phyloP scores from a whole-genome alignment of 2,329 filamentous ascomycete genomes.

The Bipolaris sorokiniana region DNA sequence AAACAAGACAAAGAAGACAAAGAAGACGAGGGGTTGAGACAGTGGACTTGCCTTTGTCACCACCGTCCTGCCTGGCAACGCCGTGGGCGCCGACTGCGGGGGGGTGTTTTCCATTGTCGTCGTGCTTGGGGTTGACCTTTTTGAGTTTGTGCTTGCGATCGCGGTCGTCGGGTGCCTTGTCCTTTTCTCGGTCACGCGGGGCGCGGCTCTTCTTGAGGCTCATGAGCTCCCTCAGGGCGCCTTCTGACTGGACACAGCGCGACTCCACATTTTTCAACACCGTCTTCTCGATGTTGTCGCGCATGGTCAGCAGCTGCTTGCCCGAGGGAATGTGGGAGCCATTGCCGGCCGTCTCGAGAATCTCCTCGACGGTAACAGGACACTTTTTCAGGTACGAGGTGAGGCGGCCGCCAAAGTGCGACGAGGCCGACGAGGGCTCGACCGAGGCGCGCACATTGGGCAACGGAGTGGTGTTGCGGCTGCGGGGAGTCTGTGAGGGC shows the following conservation, averaged over 20 bases:
- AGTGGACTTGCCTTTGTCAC: slow-evolving; percentile 58
- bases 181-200: slow-evolving; percentile 60
- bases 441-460: slow-evolving; percentile 59
- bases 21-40: not conserved
- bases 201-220: slow-evolving; percentile 67
- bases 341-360: slow-evolving; percentile 68
- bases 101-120: slow-evolving; percentile 67
- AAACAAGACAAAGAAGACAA: not conserved
- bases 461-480: slow-evolving; percentile 79
- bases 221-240: slow-evolving; percentile 73
- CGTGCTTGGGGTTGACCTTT: slow-evolving; percentile 80
- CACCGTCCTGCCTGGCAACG: slow-evolving; percentile 68
- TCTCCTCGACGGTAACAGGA: slow-evolving; percentile 69
- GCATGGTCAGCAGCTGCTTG: slow-evolving; percentile 67
- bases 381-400: slow-evolving; percentile 62
- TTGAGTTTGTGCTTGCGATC: slow-evolving; percentile 56
- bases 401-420: slow-evolving; percentile 68
- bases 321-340: slow-evolving; percentile 62
- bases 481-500: slow-evolving; percentile 54
- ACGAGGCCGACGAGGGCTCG: slow-evolving; percentile 45
- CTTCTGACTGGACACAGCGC: slow-evolving; percentile 71
- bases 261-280: slow-evolving; percentile 52
- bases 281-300: slow-evolving; percentile 68
- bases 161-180: slow-evolving; percentile 52
- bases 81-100: slow-evolving; percentile 68